These are phyloP conservation scores for Phalaenopsis aphrodite DNA, from an alignment of 106 monocot species.

Conservation along the genomic window DNA sequence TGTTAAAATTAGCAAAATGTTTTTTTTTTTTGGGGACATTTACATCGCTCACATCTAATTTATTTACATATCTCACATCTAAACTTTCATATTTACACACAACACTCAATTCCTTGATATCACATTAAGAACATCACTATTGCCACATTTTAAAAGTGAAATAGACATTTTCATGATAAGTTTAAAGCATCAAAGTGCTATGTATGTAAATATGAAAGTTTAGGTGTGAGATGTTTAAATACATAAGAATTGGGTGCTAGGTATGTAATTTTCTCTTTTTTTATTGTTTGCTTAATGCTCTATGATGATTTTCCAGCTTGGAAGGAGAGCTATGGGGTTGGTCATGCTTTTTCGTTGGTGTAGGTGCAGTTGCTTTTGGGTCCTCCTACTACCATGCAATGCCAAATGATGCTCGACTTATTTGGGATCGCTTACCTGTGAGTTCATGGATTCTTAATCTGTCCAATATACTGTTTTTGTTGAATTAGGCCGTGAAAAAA, in stretches of 20 bases:
- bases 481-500: background rate
- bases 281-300: background rate
- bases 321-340: conserved; percentile 86
- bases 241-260: no score
- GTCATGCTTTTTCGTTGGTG: conserved; percentile 78
- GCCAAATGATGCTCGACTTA: conserved; percentile 83
- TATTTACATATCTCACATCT: no score
- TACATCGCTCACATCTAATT: no score
- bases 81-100: no score
- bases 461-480: background rate
- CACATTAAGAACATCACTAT: no score
- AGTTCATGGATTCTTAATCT: conserved; percentile 12
- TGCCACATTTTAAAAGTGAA: no score
- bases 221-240: no score
- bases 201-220: no score
- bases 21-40: background rate
- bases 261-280: no score
- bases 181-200: no score
- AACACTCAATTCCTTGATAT: no score
- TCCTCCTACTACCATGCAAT: conserved; percentile 91
- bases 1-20: background rate
- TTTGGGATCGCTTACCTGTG: conserved; percentile 96
- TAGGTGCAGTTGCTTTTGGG: conserved; percentile 83
- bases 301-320: conserved; percentile 35
- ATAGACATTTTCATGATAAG: no score